Evolutionary conservation across 2,329 filamentous ascomycete species (phyloP).

Genomic region (Nemania sp.): DNA sequence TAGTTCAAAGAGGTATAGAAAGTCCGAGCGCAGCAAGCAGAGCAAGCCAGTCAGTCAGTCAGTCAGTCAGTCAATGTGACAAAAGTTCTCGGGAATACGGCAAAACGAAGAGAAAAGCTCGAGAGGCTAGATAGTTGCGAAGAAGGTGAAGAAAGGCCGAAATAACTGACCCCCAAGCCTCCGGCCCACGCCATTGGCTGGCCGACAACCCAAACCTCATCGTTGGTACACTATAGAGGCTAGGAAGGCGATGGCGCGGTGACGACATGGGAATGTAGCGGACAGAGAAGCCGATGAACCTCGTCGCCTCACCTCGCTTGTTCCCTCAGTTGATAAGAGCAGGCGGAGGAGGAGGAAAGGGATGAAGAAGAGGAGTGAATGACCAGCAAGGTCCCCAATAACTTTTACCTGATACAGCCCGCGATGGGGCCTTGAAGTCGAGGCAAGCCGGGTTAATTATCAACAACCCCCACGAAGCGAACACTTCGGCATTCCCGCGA

Average conservation of each 20-base stretch:
- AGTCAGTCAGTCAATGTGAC: background rate
- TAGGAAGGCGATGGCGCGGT: conserved; percentile 1
- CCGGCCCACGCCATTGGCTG: no score
- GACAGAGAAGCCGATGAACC: background rate
- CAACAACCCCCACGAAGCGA: background rate
- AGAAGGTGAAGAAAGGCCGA: background rate
- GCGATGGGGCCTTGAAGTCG: background rate
- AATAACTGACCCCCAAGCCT: background rate
- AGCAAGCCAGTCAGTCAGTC: no score
- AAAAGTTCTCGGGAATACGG: background rate
- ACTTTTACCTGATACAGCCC: background rate
- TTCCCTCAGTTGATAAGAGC: background rate
- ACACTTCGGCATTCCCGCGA: background rate
- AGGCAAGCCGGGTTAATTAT: background rate
- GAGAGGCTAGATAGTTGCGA: background rate
- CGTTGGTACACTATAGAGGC: background rate
- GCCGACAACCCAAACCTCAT: background rate
- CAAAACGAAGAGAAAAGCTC: background rate
- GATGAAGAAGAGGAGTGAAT: background rate
- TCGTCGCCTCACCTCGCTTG: background rate
- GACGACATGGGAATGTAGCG: background rate
- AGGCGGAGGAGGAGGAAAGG: background rate
- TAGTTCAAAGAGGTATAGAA: no score
- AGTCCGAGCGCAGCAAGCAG: no score
- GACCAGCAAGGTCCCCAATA: background rate